Conservation (phyloP, 768 basidiomycete species). For the Amanita fuliginea region DNA sequence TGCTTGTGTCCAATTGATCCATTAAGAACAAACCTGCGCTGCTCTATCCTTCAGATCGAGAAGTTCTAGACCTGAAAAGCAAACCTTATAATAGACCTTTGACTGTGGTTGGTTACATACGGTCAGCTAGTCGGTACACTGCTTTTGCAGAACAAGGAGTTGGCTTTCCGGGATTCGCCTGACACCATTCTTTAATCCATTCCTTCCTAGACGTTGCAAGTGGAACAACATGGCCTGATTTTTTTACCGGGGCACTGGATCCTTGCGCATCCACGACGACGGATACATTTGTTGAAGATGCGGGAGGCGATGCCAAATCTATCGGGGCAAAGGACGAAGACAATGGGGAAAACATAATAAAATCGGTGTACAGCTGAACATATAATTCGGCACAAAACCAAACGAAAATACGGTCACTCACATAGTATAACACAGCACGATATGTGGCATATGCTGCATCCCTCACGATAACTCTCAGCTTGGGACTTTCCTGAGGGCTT, state of each 20-base stretch:
- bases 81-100: background rate
- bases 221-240: slow-evolving; percentile 12
- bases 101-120: slow-evolving; percentile 28
- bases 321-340: slow-evolving; percentile 50
- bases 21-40: slow-evolving; percentile 26
- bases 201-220: slow-evolving; percentile 30
- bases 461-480: slow-evolving; percentile 31
- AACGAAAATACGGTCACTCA: slow-evolving; percentile 19
- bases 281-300: slow-evolving; percentile 12
- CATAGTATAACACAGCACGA: slow-evolving; percentile 59
- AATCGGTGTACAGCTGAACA: slow-evolving; percentile 71
- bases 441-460: slow-evolving; percentile 39
- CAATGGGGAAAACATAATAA: slow-evolving; percentile 74
- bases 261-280: slow-evolving; percentile 21
- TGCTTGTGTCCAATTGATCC: background rate
- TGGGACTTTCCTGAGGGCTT: background rate
- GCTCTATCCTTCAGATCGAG: slow-evolving; percentile 65
- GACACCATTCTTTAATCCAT: slow-evolving; percentile 68
- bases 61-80: slow-evolving; percentile 51
- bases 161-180: slow-evolving; percentile 47
- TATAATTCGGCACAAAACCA: background rate
- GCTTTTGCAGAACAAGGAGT: slow-evolving; percentile 77
- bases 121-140: slow-evolving; percentile 73
- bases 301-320: slow-evolving; percentile 18
- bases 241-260: slow-evolving; percentile 12